Base-by-base conservation (phyloP, 75 land plant species). In the Pinus albicaulis region DNA sequence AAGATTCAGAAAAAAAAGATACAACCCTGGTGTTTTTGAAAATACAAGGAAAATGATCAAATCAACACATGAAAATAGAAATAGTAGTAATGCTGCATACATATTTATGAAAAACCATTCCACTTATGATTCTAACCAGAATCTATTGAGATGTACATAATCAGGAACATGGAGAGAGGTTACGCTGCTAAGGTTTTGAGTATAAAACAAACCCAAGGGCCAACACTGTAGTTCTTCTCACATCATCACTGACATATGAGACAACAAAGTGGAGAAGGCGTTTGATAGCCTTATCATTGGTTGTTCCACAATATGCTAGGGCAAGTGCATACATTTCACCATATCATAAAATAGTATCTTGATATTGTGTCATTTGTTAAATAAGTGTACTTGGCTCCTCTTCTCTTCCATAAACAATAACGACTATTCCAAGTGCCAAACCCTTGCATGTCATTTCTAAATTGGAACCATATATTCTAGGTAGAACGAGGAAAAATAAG, bases 251-350 rank as follows among this genome's bases (percentile, higher is more conserved):
- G 0, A 86, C 88, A 74, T 86, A 86, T 56, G 88, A 86, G 14
- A 86, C 88, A 59, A 86, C 88, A 80, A 86, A 86, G 58, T 86
- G 88, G 57, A 86, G 75, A 59, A 86, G 76, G 56, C 73, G 86
- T 19, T 86, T 82, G 20, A 86, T 86, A 44, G 88, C 88, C 58
- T 86, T 86, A 79, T 86, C 83, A 44, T 86, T 86, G 3, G 88
- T 74, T 20, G 88, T 86, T 17, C 88, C 88, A 59, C 86, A 57
- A 56, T 86, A 86, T 24, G 88, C 88, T 74, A 86, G 74, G 22
- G 86, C 88, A 56, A 86, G 59, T 17, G 88, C 88, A 80, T 86
- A 86, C 88, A 86, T 86, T n/a, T 86, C 88, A 56, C 88, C 88
- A 59, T 86, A 86, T 20, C 88, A 86, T 28, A 86, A 61, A 19